phyloP scores from a whole-genome alignment of 345 rosid species.

The Eucalyptus regnans region DNA sequence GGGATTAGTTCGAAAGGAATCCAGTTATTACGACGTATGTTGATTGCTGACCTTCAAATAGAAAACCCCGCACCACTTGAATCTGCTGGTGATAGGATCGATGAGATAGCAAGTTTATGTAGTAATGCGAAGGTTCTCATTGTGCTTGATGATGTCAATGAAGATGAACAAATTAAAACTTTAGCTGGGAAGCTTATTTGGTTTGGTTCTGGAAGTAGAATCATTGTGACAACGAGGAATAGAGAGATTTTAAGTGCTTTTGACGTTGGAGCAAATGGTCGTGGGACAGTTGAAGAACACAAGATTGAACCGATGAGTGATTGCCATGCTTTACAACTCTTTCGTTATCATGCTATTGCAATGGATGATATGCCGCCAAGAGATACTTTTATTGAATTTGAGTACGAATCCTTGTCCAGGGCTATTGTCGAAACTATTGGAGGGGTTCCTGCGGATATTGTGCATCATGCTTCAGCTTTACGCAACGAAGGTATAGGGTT shows the following conservation, averaged over 20 bases:
- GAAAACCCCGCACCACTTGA: background rate
- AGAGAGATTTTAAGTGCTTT: background rate
- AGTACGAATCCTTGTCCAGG: too few relatives aligned
- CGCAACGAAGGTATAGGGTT: rapidly evolving
- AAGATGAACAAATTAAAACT: background rate
- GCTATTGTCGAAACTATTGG: too few relatives aligned
- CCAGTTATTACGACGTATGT: background rate
- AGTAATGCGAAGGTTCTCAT: rapidly evolving
- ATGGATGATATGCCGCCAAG: too few relatives aligned
- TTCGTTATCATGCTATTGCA: too few relatives aligned
- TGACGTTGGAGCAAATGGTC: too few relatives aligned
- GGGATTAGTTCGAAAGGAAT: too few relatives aligned
- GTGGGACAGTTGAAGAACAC: too few relatives aligned
- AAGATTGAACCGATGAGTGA: too few relatives aligned
- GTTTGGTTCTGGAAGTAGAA: background rate
- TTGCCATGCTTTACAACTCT: too few relatives aligned
- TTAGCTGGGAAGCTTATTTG: background rate
- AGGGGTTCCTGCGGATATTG: background rate
- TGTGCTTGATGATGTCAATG: too few relatives aligned
- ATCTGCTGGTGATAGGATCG: too few relatives aligned
- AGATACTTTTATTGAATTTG: too few relatives aligned
- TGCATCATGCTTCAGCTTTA: background rate
- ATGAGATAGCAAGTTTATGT: background rate
- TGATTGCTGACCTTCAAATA: background rate
- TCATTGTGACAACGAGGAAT: background rate